These are phyloP conservation scores for Mentha longifolia DNA, from an alignment of 257 asterid genomes.

Conservation along the genomic window DNA sequence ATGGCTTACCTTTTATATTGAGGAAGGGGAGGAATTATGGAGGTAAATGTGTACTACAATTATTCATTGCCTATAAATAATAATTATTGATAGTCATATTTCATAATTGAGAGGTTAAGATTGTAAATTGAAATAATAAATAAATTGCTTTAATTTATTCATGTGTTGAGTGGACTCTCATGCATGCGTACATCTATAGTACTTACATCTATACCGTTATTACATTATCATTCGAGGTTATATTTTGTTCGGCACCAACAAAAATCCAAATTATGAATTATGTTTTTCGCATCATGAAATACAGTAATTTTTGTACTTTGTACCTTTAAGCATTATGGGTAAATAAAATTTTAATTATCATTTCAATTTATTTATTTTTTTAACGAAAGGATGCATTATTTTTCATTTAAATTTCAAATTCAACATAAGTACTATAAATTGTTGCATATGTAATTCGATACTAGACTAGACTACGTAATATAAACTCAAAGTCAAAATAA, in stretches of 20 bases:
- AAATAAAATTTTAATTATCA: background rate
- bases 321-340: background rate
- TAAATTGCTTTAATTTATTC: too few relatives aligned
- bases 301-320: background rate
- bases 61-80: background rate
- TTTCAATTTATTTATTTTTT: too few relatives aligned
- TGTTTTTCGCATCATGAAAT: background rate
- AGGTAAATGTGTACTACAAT: background rate
- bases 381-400: background rate
- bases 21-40: background rate
- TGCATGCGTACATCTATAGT: background rate
- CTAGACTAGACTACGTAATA: too few relatives aligned
- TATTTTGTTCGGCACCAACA: background rate
- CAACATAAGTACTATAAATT: too few relatives aligned
- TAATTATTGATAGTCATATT: background rate
- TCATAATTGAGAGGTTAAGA: background rate
- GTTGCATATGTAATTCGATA: too few relatives aligned
- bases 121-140: too few relatives aligned
- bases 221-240: background rate
- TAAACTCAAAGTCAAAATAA: too few relatives aligned
- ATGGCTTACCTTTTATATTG: slow-evolving; percentile 27
- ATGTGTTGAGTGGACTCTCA: background rate
- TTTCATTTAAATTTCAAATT: background rate
- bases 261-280: background rate
- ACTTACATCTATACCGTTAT: background rate